Evolutionary conservation across 2,329 filamentous ascomycete species (phyloP), one percentile per base, ranked within the genome.

Genomic region (Plenodomus biglobosus): DNA sequence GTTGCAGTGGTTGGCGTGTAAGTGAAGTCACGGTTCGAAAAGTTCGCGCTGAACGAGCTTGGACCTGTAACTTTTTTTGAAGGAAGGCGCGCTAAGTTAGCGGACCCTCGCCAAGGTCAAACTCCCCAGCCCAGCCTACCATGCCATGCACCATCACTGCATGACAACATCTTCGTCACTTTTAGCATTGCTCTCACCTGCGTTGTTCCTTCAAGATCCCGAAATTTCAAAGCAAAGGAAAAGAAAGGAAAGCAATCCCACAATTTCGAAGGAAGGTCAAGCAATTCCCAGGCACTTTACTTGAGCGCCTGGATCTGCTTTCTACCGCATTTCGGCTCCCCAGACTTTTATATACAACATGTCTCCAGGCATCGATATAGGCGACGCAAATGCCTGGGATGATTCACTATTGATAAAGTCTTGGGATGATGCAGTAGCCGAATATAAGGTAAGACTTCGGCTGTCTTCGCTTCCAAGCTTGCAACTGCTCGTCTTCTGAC

Each of bases 331-430:
- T 10, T 24, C 10, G 22, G 22, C 24, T 18, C 17, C 10, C n/a
- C 17, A 19, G 40, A 18, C 27, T 42, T 21, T 17, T 21, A 8
- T 40, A 50, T 21, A 8, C 42, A 50, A 40, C 18, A 69, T 66
- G 63, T 56, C 56, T 22, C 55, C 59, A 15, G 51, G 50, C 13
- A 54, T 70, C 17, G 62, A 59, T 38, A 59, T 70, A 48, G 60
- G 55, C 32, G 65, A 70, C 49, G 53, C 53, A 38, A 60, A 67
- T 47, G 64, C 63, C n/a, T 72, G 67, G 71, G 71, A 73, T 56
- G 71, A 73, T 59, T 66, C 65, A 27, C 64, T 65, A 32, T 48
- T 71, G 48, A 58, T 68, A 36, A 52, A 65, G 36, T 66, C 64
- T 2, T 73, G 70, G 70, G 60, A 72, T 11, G 61, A 64, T 19